Conservation (phyloP, 805 yeast species). For the Ogataea neopini region DNA sequence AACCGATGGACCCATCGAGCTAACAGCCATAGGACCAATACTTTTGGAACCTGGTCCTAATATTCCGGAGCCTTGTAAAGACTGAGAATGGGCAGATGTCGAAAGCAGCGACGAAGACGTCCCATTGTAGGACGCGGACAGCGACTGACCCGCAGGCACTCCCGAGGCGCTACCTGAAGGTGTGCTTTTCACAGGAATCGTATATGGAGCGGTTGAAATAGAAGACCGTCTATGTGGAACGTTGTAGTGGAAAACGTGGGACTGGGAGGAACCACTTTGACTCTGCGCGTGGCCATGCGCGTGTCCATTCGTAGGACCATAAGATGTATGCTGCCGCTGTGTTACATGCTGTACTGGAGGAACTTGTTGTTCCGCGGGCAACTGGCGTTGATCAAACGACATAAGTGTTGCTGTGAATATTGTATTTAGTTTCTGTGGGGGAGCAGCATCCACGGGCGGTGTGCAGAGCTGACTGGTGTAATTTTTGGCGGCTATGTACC, state of each 20-base stretch:
- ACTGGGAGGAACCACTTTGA: conserved; percentile 1
- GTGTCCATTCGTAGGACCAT: conserved; percentile 1
- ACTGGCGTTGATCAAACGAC: conserved; percentile 12
- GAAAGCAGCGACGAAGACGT: conserved; percentile 17
- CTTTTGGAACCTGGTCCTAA: neutral
- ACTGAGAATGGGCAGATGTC: conserved; percentile 23
- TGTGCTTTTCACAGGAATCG: conserved; percentile 33
- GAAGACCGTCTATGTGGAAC: conserved; percentile 37
- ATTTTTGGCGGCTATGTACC: neutral
- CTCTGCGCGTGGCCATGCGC: neutral
- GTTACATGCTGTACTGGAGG: conserved; percentile 3
- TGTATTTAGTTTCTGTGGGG: conserved; percentile 3
- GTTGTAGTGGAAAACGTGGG: conserved; percentile 18
- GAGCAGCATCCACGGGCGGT: conserved; percentile 7
- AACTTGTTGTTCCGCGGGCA: conserved; percentile 8
- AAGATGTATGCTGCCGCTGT: conserved; percentile 5
- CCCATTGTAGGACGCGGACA: conserved; percentile 15
- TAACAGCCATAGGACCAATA: conserved; percentile 15
- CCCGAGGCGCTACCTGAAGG: neutral
- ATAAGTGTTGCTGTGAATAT: neutral
- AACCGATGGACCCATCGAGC: neutral
- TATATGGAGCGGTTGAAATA: conserved; percentile 38
- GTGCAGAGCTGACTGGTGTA: neutral
- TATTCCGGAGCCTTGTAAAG: neutral
- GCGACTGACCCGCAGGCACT: conserved; percentile 3